A percentile compares a stretch with the other conserved stretches of the same genome.
Conservation (phyloP, 768 basidiomycete genomes). For the Hebeloma cylindrosporum region DNA sequence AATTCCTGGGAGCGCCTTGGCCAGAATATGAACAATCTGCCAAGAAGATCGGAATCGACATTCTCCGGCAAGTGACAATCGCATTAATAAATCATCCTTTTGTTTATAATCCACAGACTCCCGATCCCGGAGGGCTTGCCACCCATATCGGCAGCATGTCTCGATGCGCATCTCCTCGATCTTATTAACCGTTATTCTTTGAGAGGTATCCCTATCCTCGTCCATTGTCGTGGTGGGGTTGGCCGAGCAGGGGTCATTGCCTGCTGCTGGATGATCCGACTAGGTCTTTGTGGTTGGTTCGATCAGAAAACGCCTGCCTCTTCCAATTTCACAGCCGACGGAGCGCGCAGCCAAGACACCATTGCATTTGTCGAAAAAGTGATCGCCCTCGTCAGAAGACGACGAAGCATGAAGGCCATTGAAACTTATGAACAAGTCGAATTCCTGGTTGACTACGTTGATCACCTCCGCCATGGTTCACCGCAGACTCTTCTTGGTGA, state of each 20-base stretch:
- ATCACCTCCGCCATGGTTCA: slow-evolving; percentile 36
- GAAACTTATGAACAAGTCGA: slow-evolving; percentile 93
- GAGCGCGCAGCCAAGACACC: slow-evolving; percentile 41
- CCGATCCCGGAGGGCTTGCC: slow-evolving; percentile 90
- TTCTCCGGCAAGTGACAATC: slow-evolving; percentile 59
- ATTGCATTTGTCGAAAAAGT: slow-evolving; percentile 70
- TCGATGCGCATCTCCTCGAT: slow-evolving; percentile 66
- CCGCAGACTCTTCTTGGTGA: slow-evolving; percentile 3
- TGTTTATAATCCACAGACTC: slow-evolving; percentile 46
- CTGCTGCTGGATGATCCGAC: slow-evolving; percentile 88
- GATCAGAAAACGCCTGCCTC: slow-evolving; percentile 16
- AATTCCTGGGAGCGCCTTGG: slow-evolving; percentile 87
- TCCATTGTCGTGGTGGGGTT: slow-evolving; percentile 93
- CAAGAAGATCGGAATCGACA: slow-evolving; percentile 64
- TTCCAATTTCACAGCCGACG: slow-evolving; percentile 9
- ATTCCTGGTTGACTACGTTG: slow-evolving; percentile 77
- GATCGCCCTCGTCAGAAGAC: slow-evolving; percentile 68
- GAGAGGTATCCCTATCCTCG: slow-evolving; percentile 67
- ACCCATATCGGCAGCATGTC: slow-evolving; percentile 52
- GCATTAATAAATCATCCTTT: neutral
- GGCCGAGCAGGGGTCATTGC: slow-evolving; percentile 92
- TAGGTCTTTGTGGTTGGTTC: slow-evolving; percentile 83
- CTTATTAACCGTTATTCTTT: slow-evolving; percentile 75
- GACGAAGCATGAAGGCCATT: slow-evolving; percentile 86
- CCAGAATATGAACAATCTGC: slow-evolving; percentile 67